Conservation (phyloP, 2,329 filamentous ascomycete genomes). For the Aspergillus melleus region DNA sequence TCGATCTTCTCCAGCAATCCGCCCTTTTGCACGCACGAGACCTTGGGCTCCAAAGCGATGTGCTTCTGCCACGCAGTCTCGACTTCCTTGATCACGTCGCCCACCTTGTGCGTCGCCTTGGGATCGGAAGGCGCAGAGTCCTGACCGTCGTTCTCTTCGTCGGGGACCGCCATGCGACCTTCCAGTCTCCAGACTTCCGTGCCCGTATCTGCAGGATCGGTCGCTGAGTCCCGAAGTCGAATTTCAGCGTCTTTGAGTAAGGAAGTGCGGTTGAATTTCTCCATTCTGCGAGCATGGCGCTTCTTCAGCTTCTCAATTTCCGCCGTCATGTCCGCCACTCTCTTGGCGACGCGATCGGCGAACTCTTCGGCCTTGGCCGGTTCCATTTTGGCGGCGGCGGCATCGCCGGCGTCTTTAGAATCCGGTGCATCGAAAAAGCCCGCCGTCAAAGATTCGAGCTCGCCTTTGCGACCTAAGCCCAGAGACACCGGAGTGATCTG, state of each 20-base stretch:
- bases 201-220: constrained; percentile 55
- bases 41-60: constrained; percentile 62
- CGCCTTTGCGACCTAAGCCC: constrained; percentile 79
- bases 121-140: constrained; percentile 40
- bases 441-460: constrained; percentile 76
- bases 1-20: constrained; percentile 63
- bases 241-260: constrained; percentile 73
- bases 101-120: constrained; percentile 51
- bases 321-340: constrained; percentile 69
- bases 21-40: constrained; percentile 74
- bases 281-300: constrained; percentile 73
- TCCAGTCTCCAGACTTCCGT: constrained; percentile 66
- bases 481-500: constrained; percentile 87
- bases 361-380: constrained; percentile 80
- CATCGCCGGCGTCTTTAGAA: constrained; percentile 32
- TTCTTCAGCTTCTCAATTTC: constrained; percentile 85
- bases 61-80: constrained; percentile 69
- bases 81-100: constrained; percentile 73
- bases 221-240: constrained; percentile 66
- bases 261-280: constrained; percentile 70
- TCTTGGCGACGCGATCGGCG: constrained; percentile 71
- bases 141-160: constrained; percentile 37
- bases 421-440: constrained; percentile 73
- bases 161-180: constrained; percentile 42
- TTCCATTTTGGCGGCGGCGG: constrained; percentile 61